Conservation (phyloP, 2,329 filamentous ascomycete species). For the Ceratocystis eucalypticola region DNA sequence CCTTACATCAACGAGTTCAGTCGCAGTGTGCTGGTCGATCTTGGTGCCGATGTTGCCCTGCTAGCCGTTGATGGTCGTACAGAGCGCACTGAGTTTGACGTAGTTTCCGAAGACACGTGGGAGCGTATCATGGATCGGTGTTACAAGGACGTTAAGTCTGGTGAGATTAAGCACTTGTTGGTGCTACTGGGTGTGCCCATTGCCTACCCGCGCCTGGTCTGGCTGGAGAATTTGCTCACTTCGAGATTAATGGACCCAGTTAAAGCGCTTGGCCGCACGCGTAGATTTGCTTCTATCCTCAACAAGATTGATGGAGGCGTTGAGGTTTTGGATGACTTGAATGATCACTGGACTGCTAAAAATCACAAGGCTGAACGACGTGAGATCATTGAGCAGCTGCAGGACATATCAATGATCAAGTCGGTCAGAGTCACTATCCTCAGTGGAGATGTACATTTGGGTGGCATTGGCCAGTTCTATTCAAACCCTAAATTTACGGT, state of each 20-base stretch:
- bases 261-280: constrained; percentile 73
- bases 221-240: constrained; percentile 58
- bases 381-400: constrained; percentile 76
- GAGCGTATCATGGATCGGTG: constrained; percentile 77
- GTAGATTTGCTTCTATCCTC: constrained; percentile 63
- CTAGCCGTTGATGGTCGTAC: constrained; percentile 84
- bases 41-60: constrained; percentile 68
- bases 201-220: constrained; percentile 61
- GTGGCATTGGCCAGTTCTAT: constrained; percentile 87
- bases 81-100: constrained; percentile 70
- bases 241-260: constrained; percentile 76
- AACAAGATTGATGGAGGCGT: constrained; percentile 87
- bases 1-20: constrained; percentile 83
- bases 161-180: constrained; percentile 77
- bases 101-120: constrained; percentile 69
- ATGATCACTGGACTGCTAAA: constrained; percentile 96
- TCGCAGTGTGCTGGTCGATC: constrained; percentile 69
- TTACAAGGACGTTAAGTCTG: constrained; percentile 66
- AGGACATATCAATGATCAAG: constrained; percentile 85
- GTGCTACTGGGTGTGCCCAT: constrained; percentile 76
- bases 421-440: constrained; percentile 84
- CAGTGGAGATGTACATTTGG: constrained; percentile 86
- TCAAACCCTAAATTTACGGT: constrained; percentile 70
- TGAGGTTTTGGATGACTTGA: constrained; percentile 80
- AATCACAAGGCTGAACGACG: constrained; percentile 85